phyloP scores from a whole-genome alignment of 2,329 filamentous ascomycete genomes.

The Fusarium burgessii region DNA sequence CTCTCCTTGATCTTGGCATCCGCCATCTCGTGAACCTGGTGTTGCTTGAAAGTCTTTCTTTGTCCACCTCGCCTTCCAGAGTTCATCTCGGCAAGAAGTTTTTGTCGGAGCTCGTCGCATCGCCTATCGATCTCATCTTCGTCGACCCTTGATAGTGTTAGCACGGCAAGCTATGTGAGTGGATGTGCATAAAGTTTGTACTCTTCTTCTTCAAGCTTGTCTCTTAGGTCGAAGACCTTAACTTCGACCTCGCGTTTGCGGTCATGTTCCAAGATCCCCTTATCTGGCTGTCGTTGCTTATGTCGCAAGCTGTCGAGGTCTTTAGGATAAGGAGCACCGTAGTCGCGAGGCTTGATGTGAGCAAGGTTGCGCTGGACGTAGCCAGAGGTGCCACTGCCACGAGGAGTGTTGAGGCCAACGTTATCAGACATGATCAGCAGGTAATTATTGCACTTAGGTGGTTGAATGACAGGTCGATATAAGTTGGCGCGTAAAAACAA shows the following conservation, averaged over 20 bases:
- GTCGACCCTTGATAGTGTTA: slow-evolving; percentile 67
- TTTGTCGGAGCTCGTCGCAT: slow-evolving; percentile 58
- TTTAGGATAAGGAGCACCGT: slow-evolving; percentile 79
- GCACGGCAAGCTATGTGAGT: background rate
- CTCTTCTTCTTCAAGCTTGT: slow-evolving; percentile 92
- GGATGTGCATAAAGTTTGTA: slow-evolving; percentile 53
- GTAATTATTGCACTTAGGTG: background rate
- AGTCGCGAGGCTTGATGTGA: slow-evolving; percentile 86
- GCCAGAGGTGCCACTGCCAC: slow-evolving; percentile 94
- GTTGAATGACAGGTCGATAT: background rate
- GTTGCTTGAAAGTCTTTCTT: slow-evolving; percentile 78
- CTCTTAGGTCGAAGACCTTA: slow-evolving; percentile 89
- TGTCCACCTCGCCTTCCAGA: slow-evolving; percentile 50
- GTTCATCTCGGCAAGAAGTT: slow-evolving; percentile 56
- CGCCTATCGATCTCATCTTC: slow-evolving; percentile 90
- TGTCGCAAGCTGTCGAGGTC: slow-evolving; percentile 78
- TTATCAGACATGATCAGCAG: slow-evolving; percentile 84
- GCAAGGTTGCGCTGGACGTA: slow-evolving; percentile 98
- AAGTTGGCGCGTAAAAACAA: background rate
- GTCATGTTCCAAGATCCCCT: slow-evolving; percentile 94
- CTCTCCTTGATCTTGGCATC: slow-evolving; percentile 97
- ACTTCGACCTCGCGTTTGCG: slow-evolving; percentile 91
- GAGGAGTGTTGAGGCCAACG: slow-evolving; percentile 93
- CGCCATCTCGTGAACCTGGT: slow-evolving; percentile 96
- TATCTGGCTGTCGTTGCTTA: slow-evolving; percentile 85